A percentile compares a stretch with the other conserved stretches of the same genome.
phyloP scores from a whole-genome alignment of 192 early-diverging fungal species.

The Podila minutissima region DNA sequence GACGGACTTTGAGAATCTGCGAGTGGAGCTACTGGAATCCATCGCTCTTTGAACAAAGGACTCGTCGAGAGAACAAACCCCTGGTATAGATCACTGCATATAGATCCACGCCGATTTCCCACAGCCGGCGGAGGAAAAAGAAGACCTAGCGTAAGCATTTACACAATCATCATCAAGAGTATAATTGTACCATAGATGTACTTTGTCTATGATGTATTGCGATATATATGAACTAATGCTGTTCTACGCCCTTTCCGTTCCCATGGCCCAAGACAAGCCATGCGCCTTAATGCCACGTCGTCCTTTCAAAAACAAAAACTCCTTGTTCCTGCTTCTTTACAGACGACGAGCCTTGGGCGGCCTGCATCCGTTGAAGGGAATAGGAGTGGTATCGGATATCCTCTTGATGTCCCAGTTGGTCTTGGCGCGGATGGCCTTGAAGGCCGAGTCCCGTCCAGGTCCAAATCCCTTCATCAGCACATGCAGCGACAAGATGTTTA shows the following conservation, averaged over 20 bases:
- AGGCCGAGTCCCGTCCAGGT: slow-evolving; percentile 89
- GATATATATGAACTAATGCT: no score
- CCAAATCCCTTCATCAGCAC: slow-evolving; percentile 92
- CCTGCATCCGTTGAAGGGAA: slow-evolving; percentile 91
- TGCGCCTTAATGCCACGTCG: no score
- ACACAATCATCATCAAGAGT: no score
- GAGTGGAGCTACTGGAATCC: slow-evolving; percentile 39
- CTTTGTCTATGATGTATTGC: no score
- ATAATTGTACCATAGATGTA: no score
- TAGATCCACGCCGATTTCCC: no score
- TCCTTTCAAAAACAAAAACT: background rate
- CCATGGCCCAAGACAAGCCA: no score
- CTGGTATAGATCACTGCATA: background rate
- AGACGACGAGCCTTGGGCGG: slow-evolving; percentile 90
- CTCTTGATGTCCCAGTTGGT: slow-evolving; percentile 81
- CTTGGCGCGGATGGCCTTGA: slow-evolving; percentile 81
- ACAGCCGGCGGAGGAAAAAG: no score
- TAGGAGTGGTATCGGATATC: slow-evolving; percentile 89
- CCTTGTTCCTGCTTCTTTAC: slow-evolving; percentile 53
- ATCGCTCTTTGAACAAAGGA: slow-evolving; percentile 18
- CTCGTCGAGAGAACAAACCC: background rate
- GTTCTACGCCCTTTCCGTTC: no score
- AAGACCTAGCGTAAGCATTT: no score
- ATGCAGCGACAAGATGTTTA: slow-evolving; percentile 73
- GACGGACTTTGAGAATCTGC: slow-evolving; percentile 37